phyloP scores from a whole-genome alignment of 2,329 filamentous ascomycete species.

The Aspergillus transmontanensis region DNA sequence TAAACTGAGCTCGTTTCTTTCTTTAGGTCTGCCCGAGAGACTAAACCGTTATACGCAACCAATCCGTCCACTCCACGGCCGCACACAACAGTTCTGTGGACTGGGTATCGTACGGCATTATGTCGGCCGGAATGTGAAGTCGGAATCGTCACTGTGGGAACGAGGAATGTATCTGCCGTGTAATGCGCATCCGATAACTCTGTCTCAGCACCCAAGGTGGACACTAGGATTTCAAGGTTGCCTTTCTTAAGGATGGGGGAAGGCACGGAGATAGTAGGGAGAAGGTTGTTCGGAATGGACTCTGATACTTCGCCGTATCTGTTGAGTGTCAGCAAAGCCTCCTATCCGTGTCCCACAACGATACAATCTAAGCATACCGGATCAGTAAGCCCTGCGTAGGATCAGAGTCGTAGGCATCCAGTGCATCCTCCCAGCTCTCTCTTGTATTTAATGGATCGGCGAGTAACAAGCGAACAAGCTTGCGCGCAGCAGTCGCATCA shows the following conservation, averaged over 20 bases:
- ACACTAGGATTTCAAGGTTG: slow-evolving; percentile 63
- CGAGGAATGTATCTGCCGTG: slow-evolving; percentile 66
- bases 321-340: background rate
- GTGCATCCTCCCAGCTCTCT: slow-evolving; percentile 67
- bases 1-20: slow-evolving; percentile 35
- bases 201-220: slow-evolving; percentile 52
- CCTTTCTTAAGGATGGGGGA: slow-evolving; percentile 58
- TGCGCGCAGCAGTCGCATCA: slow-evolving; percentile 53
- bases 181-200: slow-evolving; percentile 54
- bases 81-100: slow-evolving; percentile 78
- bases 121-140: slow-evolving; percentile 65
- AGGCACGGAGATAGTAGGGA: slow-evolving; percentile 59
- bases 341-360: slow-evolving; percentile 32
- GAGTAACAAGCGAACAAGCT: slow-evolving; percentile 68
- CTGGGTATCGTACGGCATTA: slow-evolving; percentile 73
- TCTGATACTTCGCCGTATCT: slow-evolving; percentile 59
- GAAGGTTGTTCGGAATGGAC: slow-evolving; percentile 51
- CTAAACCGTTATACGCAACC: slow-evolving; percentile 37
- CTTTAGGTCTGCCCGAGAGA: slow-evolving; percentile 34
- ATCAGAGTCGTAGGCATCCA: slow-evolving; percentile 54
- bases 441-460: slow-evolving; percentile 68
- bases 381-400: slow-evolving; percentile 63
- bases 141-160: slow-evolving; percentile 72
- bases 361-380: slow-evolving; percentile 51
- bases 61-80: slow-evolving; percentile 72